phyloP scores from a whole-genome alignment of 768 basidiomycete species.

The Coprinopsis marcescibilis region DNA sequence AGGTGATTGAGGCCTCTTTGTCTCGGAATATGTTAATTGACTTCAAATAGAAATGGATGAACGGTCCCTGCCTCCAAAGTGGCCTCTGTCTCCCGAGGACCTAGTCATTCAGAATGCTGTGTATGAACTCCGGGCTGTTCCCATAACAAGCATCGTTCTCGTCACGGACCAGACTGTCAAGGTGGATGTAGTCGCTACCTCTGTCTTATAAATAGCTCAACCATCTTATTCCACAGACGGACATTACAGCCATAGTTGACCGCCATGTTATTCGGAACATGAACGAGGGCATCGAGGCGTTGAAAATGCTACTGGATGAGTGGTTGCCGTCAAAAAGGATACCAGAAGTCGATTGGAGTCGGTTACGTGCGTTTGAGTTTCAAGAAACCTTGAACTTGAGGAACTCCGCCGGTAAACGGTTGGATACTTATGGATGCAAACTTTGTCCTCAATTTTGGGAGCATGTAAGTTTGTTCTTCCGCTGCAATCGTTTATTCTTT shows the following conservation, averaged over 20 bases:
- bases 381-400: constrained; percentile 73
- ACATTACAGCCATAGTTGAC: constrained; percentile 64
- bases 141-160: constrained; percentile 68
- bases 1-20: constrained; percentile 40
- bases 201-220: too few species aligned
- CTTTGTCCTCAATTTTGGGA: constrained; percentile 63
- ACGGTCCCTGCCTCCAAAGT: constrained; percentile 61
- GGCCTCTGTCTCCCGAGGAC: constrained; percentile 58
- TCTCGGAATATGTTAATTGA: neutral
- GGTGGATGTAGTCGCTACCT: constrained; percentile 31
- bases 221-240: constrained; percentile 43
- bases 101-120: constrained; percentile 44
- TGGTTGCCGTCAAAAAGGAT: constrained; percentile 46
- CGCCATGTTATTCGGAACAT: constrained; percentile 57
- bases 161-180: constrained; percentile 70
- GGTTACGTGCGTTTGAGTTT: constrained; percentile 83
- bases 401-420: constrained; percentile 38
- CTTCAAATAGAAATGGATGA: constrained; percentile 46
- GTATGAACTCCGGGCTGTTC: constrained; percentile 64
- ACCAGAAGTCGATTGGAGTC: constrained; percentile 81
- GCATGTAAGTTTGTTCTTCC: constrained; percentile 51
- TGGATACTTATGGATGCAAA: constrained; percentile 44
- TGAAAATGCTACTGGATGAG: constrained; percentile 49
- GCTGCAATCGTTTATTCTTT: too few species aligned
- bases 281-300: constrained; percentile 45